Evolutionary conservation across 352 stramenopile genomes (phyloP), one percentile per base, ranked within the genome.

Genomic region (Nothophytophthora sp.): DNA sequence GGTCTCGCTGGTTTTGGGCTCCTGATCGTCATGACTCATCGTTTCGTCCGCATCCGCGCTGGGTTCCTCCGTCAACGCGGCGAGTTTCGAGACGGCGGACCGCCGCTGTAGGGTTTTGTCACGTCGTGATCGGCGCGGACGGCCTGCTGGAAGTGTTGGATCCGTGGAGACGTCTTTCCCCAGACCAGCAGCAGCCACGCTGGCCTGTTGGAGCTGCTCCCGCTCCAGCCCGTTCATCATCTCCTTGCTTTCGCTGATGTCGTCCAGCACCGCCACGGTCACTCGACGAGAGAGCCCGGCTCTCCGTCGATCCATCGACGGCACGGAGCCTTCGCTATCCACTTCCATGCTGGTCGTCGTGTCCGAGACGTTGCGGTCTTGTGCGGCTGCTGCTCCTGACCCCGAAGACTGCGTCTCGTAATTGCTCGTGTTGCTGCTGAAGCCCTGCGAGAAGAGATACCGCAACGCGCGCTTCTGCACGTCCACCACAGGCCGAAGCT

Each of bases 381-480:
- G 19, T 2, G 33, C 33, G 16, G 9, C 11, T n/a, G 24, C 23
- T 2, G 3, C 6, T 51, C 55, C 50, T 36, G 16, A 23, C 6
- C 60, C 37, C 7, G 36, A 32, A 3, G 39, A 24, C 33, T 60
- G 37, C 2, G 19, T 22, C 18, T 58, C 48, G 33, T 68, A 71
- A 27, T 75, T 70, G 30, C 59, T 50, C 12, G 39, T 45, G 42
- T 71, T 71, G 13, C 30, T 65, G 2, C 49, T 51, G 27, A 78
- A 81, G 5, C 79, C 79, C 35, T 85, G 75, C 29, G 79, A 70
- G 50, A 90, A 90, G 20, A 90, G 70, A 56, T 88, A 88, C 44
- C 79, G 63, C 40, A 88, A 41, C 3, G 70, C 76, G 4, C 79
- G 74, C n/a, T 59, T 76, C 44, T 86, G 70, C 15, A 81, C 66